Conservation (phyloP, 2,329 filamentous ascomycete species). For the Verticillium alfalfae region DNA sequence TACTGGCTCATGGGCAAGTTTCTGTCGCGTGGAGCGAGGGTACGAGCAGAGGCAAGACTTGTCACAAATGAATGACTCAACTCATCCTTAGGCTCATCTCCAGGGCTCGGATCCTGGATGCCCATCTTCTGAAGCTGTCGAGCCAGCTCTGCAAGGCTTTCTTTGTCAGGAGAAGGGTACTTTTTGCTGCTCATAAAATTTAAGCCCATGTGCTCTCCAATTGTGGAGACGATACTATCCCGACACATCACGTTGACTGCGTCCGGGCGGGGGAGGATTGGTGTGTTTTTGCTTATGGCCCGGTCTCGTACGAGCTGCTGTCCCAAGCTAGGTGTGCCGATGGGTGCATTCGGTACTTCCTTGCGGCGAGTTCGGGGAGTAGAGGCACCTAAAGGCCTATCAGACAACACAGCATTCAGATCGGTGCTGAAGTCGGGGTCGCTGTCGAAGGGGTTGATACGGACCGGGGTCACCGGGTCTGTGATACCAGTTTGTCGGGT, state of each 20-base stretch:
- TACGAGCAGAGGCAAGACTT: not conserved
- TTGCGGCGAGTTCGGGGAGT: conserved; percentile 22
- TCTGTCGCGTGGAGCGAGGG: conserved; percentile 18
- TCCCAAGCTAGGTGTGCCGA: not conserved
- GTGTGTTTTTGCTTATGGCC: not conserved
- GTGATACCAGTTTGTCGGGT: not conserved
- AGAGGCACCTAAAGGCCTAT: conserved; percentile 28
- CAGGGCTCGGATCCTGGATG: not conserved
- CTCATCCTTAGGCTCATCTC: conserved; percentile 1
- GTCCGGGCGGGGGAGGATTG: not conserved
- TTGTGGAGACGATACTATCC: not conserved
- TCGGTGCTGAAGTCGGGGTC: conserved; percentile 31
- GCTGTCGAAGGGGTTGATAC: conserved; percentile 22
- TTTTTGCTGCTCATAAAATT: conserved; percentile 26
- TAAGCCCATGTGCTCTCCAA: not conserved
- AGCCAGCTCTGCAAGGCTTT: conserved; percentile 30
- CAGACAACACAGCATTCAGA: conserved; percentile 30
- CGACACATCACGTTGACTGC: not conserved
- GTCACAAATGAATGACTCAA: conserved; percentile 3
- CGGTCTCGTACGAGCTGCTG: not conserved
- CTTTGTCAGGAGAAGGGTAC: conserved; percentile 38
- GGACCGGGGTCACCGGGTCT: not conserved
- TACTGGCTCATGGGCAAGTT: conserved; percentile 17
- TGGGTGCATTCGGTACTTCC: not conserved
- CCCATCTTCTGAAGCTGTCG: conserved; percentile 19